Conservation (phyloP, 495 filamentous ascomycete species). For the Xylaria curta region DNA sequence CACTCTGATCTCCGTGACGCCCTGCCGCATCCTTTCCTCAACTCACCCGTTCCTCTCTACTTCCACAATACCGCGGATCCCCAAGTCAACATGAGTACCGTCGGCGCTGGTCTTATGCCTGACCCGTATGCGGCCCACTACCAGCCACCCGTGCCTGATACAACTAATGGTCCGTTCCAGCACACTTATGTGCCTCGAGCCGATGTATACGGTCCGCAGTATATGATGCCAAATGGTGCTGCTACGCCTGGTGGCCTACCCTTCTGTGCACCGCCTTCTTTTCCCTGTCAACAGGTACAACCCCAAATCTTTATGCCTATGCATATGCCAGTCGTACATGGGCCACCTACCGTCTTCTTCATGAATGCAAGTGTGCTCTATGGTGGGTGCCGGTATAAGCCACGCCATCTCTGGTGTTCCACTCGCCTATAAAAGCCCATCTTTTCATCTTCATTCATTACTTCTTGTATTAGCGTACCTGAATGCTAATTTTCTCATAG, state of each 20-base stretch:
- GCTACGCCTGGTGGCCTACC: neutral
- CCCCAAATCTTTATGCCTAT: conserved; percentile 32
- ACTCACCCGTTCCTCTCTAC: conserved; percentile 23
- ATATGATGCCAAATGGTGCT: neutral
- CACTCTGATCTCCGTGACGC: conserved; percentile 5
- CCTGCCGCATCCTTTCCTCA: conserved; percentile 7
- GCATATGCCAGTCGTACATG: conserved; percentile 20
- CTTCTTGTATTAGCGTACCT: conserved; percentile 19
- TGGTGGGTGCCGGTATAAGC: neutral
- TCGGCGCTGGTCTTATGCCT: conserved; percentile 32
- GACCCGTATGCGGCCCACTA: conserved; percentile 45
- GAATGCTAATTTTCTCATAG: conserved; percentile 29
- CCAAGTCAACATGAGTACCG: conserved; percentile 23
- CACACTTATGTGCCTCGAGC: conserved; percentile 54
- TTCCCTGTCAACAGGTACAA: conserved; percentile 32
- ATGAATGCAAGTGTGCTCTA: conserved; percentile 38
- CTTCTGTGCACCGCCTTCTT: conserved; percentile 22
- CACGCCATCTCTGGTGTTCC: neutral
- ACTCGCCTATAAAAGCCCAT: neutral
- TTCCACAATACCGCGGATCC: conserved; percentile 19
- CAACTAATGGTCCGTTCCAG: conserved; percentile 49
- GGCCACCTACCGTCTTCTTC: conserved; percentile 13
- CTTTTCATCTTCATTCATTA: neutral
- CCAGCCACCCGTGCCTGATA: conserved; percentile 55
- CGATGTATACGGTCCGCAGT: conserved; percentile 35